Evolutionary conservation across 2,329 filamentous ascomycete species (phyloP).

Genomic region (Neurospora sp.): DNA sequence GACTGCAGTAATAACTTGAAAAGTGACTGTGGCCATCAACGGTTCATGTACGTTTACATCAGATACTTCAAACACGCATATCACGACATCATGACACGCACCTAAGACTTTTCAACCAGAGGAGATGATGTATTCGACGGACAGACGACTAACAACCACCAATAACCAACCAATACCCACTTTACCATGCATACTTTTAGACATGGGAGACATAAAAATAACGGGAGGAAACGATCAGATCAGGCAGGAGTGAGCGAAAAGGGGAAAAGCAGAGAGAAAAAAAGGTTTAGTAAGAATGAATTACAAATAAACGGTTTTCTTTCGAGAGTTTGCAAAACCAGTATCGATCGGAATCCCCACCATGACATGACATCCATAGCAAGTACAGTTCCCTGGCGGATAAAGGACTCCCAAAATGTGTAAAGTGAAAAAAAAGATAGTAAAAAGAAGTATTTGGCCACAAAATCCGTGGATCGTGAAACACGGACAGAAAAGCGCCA

Average conservation of each 20-base stretch:
- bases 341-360: not conserved
- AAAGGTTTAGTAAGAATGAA: not conserved
- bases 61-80: not conserved
- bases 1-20: not conserved
- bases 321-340: not conserved
- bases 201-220: not conserved
- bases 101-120: not conserved
- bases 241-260: not conserved
- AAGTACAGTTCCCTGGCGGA: not conserved
- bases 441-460: not conserved
- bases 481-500: not conserved
- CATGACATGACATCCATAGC: not conserved
- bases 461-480: not conserved
- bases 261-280: not conserved
- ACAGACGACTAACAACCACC: not conserved
- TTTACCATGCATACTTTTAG: not conserved
- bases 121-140: not conserved
- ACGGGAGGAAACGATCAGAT: not conserved
- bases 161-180: not conserved
- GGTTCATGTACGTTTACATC: not conserved
- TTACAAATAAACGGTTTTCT: not conserved
- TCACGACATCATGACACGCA: not conserved
- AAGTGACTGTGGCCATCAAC: no score
- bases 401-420: not conserved
- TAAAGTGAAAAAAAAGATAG: not conserved